These are phyloP conservation scores for Oxyria digyna DNA, from an alignment of 148 eudicot species.

Conservation along the genomic window DNA sequence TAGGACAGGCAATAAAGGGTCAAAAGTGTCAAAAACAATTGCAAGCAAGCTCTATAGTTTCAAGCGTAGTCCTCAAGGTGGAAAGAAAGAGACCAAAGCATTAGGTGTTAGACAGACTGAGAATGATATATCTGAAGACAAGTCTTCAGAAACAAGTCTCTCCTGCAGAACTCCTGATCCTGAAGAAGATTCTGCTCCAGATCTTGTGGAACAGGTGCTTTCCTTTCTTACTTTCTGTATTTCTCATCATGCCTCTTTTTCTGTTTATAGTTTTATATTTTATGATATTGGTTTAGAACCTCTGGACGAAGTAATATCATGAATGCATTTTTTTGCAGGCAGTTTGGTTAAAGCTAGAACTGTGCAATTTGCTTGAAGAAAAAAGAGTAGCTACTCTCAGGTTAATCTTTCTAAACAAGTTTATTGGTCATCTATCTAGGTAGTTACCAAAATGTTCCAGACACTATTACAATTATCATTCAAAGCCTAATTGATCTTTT, in stretches of 20 bases:
- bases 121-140: conserved; percentile 12
- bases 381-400: conserved; percentile 68
- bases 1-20: conserved; percentile 42
- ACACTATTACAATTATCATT: background rate
- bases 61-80: conserved; percentile 48
- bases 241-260: too few species aligned
- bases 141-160: conserved; percentile 17
- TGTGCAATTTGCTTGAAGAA: conserved; percentile 74
- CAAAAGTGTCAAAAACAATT: conserved; percentile 55
- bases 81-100: conserved; percentile 28
- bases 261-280: background rate
- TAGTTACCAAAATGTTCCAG: background rate
- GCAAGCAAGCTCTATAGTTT: conserved; percentile 80
- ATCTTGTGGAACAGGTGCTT: conserved; percentile 69
- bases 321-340: conserved; percentile 43
- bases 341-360: conserved; percentile 69
- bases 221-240: background rate
- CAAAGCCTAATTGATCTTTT: background rate
- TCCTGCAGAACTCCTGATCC: conserved; percentile 25
- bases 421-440: background rate
- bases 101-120: conserved; percentile 16
- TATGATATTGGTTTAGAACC: background rate
- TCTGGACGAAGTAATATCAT: conserved; percentile 2
- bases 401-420: conserved; percentile 24
- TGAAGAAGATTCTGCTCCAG: conserved; percentile 46